Evolutionary conservation across 208 protist species (phyloP), one percentile per base, ranked within the genome.

Genomic region (Trypanosoma vivax): DNA sequence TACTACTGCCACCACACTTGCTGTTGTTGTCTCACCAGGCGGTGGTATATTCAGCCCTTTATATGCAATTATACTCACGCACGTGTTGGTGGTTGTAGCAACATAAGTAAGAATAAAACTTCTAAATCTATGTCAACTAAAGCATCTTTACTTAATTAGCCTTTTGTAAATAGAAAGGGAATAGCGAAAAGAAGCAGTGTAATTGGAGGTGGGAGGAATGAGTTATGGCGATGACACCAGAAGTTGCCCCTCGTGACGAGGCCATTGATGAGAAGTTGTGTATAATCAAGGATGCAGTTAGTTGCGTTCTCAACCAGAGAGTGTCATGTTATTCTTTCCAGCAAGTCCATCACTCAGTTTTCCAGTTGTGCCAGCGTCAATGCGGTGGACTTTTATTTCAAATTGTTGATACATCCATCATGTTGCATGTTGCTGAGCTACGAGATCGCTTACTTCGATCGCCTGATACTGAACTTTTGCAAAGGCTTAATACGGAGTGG

Each of bases 301-400:
- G 47, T 21, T 69, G 63, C 19, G 62, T 88, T 59, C 69, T 91
- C 16, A 60, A 52, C 13, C 77, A 82, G 23, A 59, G 50, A 33
- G 49, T 62, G 0, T 81, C 67, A 0, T 46, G 41, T 7, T 72
- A 83, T 52, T 92, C 84, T 13, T 88, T 88, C 61, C 84, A 92
- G 61, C 57, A 55, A 35, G 73, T 85, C 50, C 76, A 92, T 58
- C 80, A 92, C 29, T 66, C 76, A 21, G 73, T 87, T 40, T 88
- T 87, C 65, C 65, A 74, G 24, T 33, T 92, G 4, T 88, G 77
- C n/a, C 74, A 85, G 24, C 39, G 57, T 16, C 67, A 80, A 41
- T 53, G 55, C 19, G 73, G 78, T 19, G 51, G 38, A 10, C 14
- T 53, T 30, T 50, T 92, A 21, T 48, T 84, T 33, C 60, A 78